Percentiles rank a stretch among this genome's conserved stretches.
These are phyloP conservation scores for Strobilomyces echinocephalus DNA, from an alignment of 768 basidiomycete genomes.

Conservation along the genomic window DNA sequence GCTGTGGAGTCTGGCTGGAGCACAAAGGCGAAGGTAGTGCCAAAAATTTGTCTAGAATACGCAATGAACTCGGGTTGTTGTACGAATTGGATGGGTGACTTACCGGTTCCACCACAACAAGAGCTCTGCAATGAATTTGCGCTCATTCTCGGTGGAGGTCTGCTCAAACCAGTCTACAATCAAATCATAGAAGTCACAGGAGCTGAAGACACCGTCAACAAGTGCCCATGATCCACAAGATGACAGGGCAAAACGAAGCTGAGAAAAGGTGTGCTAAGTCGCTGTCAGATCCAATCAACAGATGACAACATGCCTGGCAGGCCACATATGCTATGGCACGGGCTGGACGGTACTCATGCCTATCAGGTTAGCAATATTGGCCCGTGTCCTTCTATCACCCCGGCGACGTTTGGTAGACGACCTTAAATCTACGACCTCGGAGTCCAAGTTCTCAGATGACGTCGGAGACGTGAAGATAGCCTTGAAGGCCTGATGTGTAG, in stretches of 20 bases:
- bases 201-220: neutral
- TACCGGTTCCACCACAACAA: neutral
- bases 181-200: neutral
- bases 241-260: slow-evolving; percentile 4
- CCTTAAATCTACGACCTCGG: neutral
- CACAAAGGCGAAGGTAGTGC: neutral
- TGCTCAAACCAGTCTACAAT: slow-evolving; percentile 6
- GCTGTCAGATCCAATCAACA: too few relatives aligned
- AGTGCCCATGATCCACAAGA: neutral
- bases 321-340: slow-evolving; percentile 6
- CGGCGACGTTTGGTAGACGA: neutral
- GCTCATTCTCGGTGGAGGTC: neutral
- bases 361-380: neutral
- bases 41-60: neutral
- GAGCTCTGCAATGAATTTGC: neutral
- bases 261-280: neutral
- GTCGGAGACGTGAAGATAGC: slow-evolving; percentile 1
- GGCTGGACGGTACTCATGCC: neutral
- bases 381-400: neutral
- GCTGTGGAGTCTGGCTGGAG: neutral
- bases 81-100: neutral
- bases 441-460: neutral
- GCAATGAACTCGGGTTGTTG: too few relatives aligned
- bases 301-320: neutral
- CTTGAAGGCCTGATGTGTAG: neutral